Evolutionary conservation across 2,329 filamentous ascomycete species (phyloP), one percentile per base, ranked within the genome.

Genomic region (Neocucurbitaria cava): DNA sequence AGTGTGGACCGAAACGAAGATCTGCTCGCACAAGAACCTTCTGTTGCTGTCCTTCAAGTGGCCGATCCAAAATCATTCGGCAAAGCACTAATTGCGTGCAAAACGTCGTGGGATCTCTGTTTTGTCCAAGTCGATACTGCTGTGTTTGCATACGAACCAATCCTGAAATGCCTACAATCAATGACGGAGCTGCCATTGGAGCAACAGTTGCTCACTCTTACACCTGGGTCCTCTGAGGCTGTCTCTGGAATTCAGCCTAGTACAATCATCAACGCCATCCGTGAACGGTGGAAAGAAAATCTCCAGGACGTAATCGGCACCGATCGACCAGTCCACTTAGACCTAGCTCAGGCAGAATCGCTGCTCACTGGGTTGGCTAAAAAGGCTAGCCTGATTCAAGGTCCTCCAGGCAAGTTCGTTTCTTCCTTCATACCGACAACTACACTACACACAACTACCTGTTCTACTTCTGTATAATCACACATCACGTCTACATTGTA

Each of bases 121-220:
- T 87, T 91, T 40, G 69, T 87, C 0, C 72, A 87, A 2, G 83
- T 91, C 0, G 83, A 89, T 38, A 88, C 88, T 0, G 79, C 88
- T 0, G 80, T 88, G 0, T 92, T 91, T 66, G 85, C 88, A 0
- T 90, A 87, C 50, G 86, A 90, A 49, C 89, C 89, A 0, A 80
- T 92, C 1, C 69, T 92, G 4, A 72, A 81, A 43, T 80, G 83
- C 1, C 75, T 92, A 1, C 82, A 89, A 65, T 72, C 77, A 0
- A 84, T 85, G 21, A 75, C 68, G 0, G 80, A 86, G 1, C 49
- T 90, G 0, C 83, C 87, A 0, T 74, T 92, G 0, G 76, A 82
- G 3, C 69, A 83, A 1, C 76, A 83, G 28, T 64, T 90, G 0
- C 71, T 90, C 2, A 64, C 71, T 8, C 39, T 61, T 17, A 46